Evolutionary conservation across 139 green algal genomes (phyloP).

Genomic region (Haematococcus sp.): DNA sequence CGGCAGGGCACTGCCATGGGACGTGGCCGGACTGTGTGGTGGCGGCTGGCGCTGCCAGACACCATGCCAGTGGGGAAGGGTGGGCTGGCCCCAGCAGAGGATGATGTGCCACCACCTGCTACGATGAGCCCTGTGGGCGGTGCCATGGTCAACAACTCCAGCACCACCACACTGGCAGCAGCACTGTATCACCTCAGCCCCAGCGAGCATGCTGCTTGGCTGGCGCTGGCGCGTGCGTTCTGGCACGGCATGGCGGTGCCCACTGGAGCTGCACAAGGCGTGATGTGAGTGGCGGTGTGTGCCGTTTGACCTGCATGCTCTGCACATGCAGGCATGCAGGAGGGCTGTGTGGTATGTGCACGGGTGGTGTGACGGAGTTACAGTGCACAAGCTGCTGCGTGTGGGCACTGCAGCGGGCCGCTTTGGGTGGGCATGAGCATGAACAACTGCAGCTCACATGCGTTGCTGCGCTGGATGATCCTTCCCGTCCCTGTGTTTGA

Average conservation of each 20-base stretch:
- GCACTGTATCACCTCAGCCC: constrained; percentile 4
- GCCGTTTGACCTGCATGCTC: too few species aligned
- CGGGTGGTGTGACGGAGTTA: neutral
- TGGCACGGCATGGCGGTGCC: constrained; percentile 8
- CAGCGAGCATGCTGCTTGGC: constrained; percentile 8
- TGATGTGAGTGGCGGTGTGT: neutral
- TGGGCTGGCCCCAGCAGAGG: neutral
- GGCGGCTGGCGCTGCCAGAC: constrained; percentile 1
- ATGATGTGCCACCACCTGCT: neutral
- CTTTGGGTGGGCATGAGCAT: neutral
- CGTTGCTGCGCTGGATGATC: too few species aligned
- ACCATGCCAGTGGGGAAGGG: neutral
- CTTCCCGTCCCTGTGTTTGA: too few species aligned
- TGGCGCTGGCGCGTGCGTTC: neutral
- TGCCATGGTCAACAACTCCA: too few species aligned
- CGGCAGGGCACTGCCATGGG: neutral
- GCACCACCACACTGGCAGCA: neutral
- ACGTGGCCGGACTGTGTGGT: neutral
- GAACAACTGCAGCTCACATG: neutral
- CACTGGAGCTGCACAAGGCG: neutral
- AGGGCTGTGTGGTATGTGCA: neutral
- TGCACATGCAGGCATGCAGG: neutral
- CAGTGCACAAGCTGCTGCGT: neutral
- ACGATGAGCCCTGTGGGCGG: too few species aligned
- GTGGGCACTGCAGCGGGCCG: neutral